Evolutionary conservation across 139 green algal genomes (phyloP), one percentile per base, ranked within the genome.

Genomic region (Choricystis sp.): DNA sequence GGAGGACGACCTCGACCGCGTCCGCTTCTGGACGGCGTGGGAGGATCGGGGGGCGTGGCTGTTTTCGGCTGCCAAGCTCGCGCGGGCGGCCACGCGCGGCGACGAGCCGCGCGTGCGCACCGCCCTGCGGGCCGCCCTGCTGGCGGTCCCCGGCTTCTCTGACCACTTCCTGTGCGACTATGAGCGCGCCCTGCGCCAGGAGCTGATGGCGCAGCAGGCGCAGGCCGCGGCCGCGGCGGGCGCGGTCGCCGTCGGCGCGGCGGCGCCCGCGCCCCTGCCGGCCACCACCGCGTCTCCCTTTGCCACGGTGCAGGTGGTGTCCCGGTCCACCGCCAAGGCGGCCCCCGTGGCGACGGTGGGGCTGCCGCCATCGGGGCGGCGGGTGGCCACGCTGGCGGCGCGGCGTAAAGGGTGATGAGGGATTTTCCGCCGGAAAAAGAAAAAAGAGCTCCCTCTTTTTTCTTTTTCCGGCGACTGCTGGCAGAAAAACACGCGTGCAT

Each of bases 161-260:
- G 60, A 64, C 60, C 60, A 64, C 60, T 57, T 56, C 2, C 60
- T 31, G 29, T 56, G 30, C 26, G 60, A 64, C 60, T 64, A 64
- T n/a, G 60, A 57, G 30, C 30, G 30, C 19, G 29, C 60, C 20
- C 30, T 64, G 60, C 60, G 60, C 2, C 20, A 56, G 16, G 60
- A 52, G 16, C 40, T 52, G 40, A 9, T 16, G 40, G 40, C 40
- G 40, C 9, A 9, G 40, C 9, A 21, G 40, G 40, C 40, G 40
- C 9, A 9, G 9, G 40, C 9, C 40, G 40, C 40, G 40, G 40
- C 40, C 9, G 9, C 9, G 9, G 40, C 9, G 9, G 40, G 9
- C 9, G 40, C 40, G 9, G 40, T 21, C 40, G 9, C 16, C 9
- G 9, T 9, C 40, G 40, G 9, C 9, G 40, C 40, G 40, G 40